These are phyloP conservation scores for Aspergillus sp. DNA, from an alignment of 2,329 filamentous ascomycete genomes.

Conservation along the genomic window DNA sequence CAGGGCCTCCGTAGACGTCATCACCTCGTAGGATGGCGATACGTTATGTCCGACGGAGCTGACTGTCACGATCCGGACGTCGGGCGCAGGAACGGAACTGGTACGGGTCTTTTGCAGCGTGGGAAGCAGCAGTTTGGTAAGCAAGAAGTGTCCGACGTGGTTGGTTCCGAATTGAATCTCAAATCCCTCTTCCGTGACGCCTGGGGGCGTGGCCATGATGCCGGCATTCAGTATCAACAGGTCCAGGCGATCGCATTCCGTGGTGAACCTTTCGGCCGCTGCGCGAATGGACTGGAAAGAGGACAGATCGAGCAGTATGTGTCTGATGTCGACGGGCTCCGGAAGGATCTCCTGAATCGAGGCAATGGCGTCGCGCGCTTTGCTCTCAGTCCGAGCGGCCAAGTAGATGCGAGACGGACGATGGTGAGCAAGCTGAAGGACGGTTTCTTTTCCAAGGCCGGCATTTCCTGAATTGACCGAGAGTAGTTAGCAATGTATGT, in stretches of 20 bases:
- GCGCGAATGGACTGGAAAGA: conserved; percentile 50
- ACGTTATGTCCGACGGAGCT: conserved; percentile 37
- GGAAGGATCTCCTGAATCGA: conserved; percentile 36
- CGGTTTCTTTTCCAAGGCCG: conserved; percentile 49
- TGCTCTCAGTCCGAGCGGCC: conserved; percentile 48
- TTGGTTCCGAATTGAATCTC: conserved; percentile 50
- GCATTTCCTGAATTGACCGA: conserved; percentile 37
- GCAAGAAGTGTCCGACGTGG: conserved; percentile 47
- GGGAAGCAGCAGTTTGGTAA: conserved; percentile 46
- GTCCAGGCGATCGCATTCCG: conserved; percentile 44
- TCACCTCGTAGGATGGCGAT: conserved; percentile 34
- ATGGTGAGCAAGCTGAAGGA: conserved; percentile 52
- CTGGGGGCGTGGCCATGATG: conserved; percentile 43
- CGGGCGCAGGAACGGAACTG: conserved; percentile 16
- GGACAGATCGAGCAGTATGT: conserved; percentile 51
- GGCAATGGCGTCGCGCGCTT: conserved; percentile 47
- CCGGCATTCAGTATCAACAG: conserved; percentile 50
- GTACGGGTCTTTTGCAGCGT: conserved; percentile 38
- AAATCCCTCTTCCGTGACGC: conserved; percentile 41
- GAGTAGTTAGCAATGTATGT: conserved; percentile 1
- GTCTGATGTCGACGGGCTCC: conserved; percentile 40
- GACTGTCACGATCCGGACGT: conserved; percentile 40
- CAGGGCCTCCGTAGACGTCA: conserved; percentile 39
- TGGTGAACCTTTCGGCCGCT: conserved; percentile 44
- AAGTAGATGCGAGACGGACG: conserved; percentile 56